phyloP scores from a whole-genome alignment of 495 filamentous ascomycete genomes.

The Xylaria venustula region DNA sequence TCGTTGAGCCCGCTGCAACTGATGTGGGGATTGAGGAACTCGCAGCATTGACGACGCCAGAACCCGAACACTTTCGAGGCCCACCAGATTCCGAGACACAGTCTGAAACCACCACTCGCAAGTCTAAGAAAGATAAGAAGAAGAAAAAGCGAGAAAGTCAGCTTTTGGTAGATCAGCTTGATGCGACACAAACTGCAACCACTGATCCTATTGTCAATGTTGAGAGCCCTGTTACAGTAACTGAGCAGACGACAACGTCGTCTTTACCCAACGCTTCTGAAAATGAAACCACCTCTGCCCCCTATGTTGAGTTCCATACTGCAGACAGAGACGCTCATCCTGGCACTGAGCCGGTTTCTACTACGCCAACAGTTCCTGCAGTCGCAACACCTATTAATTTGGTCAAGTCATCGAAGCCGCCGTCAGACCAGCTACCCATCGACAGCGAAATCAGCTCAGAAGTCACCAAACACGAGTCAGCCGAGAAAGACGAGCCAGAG shows the following conservation, averaged over 20 bases:
- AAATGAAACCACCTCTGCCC: background rate
- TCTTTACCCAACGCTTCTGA: background rate
- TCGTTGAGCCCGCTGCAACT: background rate
- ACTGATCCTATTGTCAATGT: conserved; percentile 2
- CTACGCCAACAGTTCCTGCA: background rate
- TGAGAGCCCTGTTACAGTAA: background rate
- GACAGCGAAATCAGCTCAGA: background rate
- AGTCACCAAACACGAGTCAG: background rate
- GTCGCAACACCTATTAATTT: background rate
- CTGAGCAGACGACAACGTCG: background rate
- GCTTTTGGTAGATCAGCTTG: background rate
- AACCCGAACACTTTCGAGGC: background rate
- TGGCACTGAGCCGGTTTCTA: background rate
- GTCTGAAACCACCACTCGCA: conserved; percentile 10
- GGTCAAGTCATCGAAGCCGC: background rate
- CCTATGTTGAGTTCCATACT: background rate
- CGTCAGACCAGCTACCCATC: background rate
- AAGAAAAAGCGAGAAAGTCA: conserved; percentile 25
- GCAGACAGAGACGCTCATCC: background rate
- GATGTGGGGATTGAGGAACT: background rate
- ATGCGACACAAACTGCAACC: background rate
- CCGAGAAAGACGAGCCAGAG: background rate
- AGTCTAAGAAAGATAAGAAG: conserved; percentile 35
- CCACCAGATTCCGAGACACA: conserved; percentile 4
- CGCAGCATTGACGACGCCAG: background rate